Evolutionary conservation across 306 rosid genomes (phyloP).

Genomic region (Mucuna pruriens): DNA sequence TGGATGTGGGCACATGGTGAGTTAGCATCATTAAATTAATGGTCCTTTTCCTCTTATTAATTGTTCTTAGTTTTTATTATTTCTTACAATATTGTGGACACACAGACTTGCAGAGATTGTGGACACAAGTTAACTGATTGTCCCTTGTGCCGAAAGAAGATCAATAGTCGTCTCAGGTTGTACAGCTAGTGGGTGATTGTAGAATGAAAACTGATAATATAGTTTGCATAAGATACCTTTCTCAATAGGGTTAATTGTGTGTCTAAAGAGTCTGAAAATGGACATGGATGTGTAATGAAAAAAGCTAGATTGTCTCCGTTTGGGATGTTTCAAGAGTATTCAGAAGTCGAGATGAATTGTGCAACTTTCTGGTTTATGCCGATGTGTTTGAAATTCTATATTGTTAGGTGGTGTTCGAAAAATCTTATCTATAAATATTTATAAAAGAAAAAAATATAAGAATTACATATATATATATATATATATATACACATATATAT

Average conservation of each 20-base stretch:
- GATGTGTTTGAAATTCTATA: too few species aligned
- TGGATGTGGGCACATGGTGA: conserved; percentile 91
- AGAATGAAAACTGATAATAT: conserved; percentile 16
- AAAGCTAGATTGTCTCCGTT: not conserved
- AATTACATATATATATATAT: too few species aligned
- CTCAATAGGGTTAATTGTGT: not conserved
- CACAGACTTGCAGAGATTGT: conserved; percentile 86
- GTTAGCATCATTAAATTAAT: conserved; percentile 16
- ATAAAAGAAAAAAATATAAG: too few species aligned
- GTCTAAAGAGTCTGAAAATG: not conserved
- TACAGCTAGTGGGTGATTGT: conserved; percentile 63
- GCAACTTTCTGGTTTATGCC: too few species aligned
- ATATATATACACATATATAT: too few species aligned
- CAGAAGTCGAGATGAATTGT: not conserved
- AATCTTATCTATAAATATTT: too few species aligned
- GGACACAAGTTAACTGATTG: conserved; percentile 66
- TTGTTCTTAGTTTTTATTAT: not conserved
- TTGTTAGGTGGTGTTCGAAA: too few species aligned
- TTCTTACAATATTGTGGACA: conserved; percentile 20
- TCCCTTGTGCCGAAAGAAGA: conserved; percentile 79
- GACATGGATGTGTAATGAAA: not conserved
- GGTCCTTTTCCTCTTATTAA: not conserved
- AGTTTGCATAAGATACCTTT: not conserved
- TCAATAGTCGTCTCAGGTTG: conserved; percentile 75
- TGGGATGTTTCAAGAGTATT: not conserved